phyloP scores from a whole-genome alignment of 306 rosid genomes.

The Hylodesmum podocarpum region DNA sequence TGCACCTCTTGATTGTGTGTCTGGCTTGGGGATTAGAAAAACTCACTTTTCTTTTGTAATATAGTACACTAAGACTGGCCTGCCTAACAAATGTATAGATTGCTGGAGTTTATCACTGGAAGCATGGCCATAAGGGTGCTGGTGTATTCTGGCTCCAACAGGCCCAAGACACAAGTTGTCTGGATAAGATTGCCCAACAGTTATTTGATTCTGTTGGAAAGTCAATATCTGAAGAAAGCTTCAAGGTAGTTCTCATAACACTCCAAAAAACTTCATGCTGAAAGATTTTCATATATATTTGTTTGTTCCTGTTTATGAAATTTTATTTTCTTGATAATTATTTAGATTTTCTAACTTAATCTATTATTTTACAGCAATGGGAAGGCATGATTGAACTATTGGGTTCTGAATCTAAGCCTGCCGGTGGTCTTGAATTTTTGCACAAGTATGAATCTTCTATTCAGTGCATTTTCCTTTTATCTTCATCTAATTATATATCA shows the following conservation, averaged over 20 bases:
- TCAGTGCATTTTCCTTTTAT: slow-evolving; percentile 9
- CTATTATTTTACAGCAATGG: slow-evolving; percentile 72
- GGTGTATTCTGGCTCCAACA: slow-evolving; percentile 96
- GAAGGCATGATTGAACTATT: slow-evolving; percentile 89
- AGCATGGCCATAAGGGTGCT: slow-evolving; percentile 88
- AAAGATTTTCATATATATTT: background rate
- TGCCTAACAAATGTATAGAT: slow-evolving; percentile 47
- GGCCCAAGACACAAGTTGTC: slow-evolving; percentile 78
- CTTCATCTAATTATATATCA: slow-evolving; percentile 20
- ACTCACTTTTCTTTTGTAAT: background rate
- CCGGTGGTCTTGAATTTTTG: slow-evolving; percentile 90
- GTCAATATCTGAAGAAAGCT: slow-evolving; percentile 90
- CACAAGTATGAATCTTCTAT: slow-evolving; percentile 62
- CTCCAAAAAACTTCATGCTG: slow-evolving; percentile 1
- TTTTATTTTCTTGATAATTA: slow-evolving; percentile 7
- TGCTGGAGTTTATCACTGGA: slow-evolving; percentile 93
- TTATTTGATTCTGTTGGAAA: slow-evolving; percentile 92
- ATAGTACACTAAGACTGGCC: slow-evolving; percentile 8
- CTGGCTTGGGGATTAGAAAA: slow-evolving; percentile 12
- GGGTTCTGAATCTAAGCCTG: slow-evolving; percentile 86
- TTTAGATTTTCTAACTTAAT: slow-evolving; percentile 6
- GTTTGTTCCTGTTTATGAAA: background rate
- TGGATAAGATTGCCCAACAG: slow-evolving; percentile 81
- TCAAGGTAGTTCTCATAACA: slow-evolving; percentile 54
- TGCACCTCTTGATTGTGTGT: slow-evolving; percentile 10